Percentiles rank a stretch among this genome's conserved stretches.
These are phyloP conservation scores for Elymus sibiricus DNA, from an alignment of 176 grass and related monocot species.

Conservation along the genomic window DNA sequence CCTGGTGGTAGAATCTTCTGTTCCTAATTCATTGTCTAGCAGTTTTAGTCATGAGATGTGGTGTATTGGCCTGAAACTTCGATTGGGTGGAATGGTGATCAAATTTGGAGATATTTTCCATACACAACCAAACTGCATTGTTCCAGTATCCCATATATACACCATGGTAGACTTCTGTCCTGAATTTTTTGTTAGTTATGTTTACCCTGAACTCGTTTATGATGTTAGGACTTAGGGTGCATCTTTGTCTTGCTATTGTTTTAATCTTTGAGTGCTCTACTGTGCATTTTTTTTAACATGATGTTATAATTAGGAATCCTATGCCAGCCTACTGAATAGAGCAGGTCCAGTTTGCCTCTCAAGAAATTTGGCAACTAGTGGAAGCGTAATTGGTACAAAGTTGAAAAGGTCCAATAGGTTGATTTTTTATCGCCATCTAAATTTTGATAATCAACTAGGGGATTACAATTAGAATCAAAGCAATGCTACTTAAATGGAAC, in stretches of 20 bases:
- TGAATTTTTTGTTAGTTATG: not conserved
- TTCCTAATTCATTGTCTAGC: not conserved
- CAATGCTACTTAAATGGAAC: slow-evolving; percentile 14
- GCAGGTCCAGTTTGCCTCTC: not conserved
- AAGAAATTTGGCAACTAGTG: not conserved
- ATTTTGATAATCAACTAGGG: not conserved
- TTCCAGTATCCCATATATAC: not conserved
- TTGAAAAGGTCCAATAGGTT: not conserved
- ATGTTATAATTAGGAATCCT: not conserved
- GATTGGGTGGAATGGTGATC: not conserved
- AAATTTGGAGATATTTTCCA: not conserved
- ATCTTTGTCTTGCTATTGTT: slow-evolving; percentile 7
- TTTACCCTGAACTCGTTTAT: slow-evolving; percentile 9
- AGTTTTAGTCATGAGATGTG: slow-evolving; percentile 7
- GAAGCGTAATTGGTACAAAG: not conserved
- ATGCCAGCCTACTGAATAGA: slow-evolving; percentile 3
- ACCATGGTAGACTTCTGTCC: not conserved
- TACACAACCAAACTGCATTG: not conserved
- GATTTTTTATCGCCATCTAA: not conserved
- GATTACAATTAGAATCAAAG: not conserved
- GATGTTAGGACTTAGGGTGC: not conserved
- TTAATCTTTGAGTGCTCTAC: not conserved
- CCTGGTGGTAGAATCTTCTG: slow-evolving; percentile 24
- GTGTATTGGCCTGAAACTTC: slow-evolving; percentile 11
- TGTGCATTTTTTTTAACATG: not conserved